These are phyloP conservation scores for Pezicula neosporulosa DNA, from an alignment of 2,329 filamentous ascomycete species.

Conservation along the genomic window DNA sequence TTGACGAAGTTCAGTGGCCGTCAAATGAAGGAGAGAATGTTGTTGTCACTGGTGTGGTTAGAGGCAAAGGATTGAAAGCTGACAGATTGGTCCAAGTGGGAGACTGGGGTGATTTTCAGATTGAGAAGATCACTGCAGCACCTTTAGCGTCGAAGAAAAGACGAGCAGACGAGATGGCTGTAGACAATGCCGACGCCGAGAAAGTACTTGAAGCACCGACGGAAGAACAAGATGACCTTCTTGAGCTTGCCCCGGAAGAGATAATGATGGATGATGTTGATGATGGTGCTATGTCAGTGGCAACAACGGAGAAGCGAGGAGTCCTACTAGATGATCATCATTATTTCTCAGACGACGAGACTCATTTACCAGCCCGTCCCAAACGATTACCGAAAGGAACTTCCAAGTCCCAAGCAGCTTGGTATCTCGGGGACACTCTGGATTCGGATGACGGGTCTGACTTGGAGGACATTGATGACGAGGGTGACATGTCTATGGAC, in stretches of 20 bases:
- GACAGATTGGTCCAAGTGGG: constrained; percentile 88
- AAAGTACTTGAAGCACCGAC: constrained; percentile 67
- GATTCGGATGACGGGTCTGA: constrained; percentile 77
- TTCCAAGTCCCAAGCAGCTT: constrained; percentile 89
- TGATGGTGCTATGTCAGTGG: constrained; percentile 44
- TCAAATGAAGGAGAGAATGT: constrained; percentile 58
- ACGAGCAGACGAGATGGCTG: constrained; percentile 63
- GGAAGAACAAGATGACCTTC: constrained; percentile 78
- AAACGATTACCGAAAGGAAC: constrained; percentile 86
- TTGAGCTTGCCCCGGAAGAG: constrained; percentile 83
- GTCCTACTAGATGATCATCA: constrained; percentile 95
- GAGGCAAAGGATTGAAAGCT: constrained; percentile 83
- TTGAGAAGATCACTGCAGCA: constrained; percentile 81
- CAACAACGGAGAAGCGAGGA: constrained; percentile 64
- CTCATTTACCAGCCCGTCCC: constrained; percentile 55
- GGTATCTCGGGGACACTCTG: constrained; percentile 76
- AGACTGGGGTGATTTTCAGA: constrained; percentile 91
- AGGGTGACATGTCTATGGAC: constrained; percentile 50
- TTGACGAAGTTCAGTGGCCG: constrained; percentile 76
- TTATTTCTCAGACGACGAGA: constrained; percentile 91
- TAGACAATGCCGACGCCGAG: constrained; percentile 55
- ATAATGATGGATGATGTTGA: constrained; percentile 71
- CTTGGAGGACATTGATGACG: constrained; percentile 65
- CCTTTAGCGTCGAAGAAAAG: constrained; percentile 60
- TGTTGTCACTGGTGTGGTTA: constrained; percentile 77